Conservation (phyloP, 352 stramenopile genomes). For the Pythium oligandrum region DNA sequence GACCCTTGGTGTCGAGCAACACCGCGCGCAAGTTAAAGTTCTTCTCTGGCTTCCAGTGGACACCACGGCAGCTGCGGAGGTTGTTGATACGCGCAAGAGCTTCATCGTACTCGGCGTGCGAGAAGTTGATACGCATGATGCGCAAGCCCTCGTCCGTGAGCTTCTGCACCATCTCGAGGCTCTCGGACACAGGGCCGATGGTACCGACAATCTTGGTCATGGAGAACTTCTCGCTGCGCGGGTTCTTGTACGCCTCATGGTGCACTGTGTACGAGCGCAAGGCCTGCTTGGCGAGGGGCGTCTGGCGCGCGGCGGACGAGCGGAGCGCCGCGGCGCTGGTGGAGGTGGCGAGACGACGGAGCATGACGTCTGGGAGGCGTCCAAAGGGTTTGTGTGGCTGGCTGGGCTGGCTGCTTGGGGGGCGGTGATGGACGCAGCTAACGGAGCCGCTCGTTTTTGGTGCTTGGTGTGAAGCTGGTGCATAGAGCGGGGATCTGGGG, state of each 20-base stretch:
- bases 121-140: conserved; percentile 95
- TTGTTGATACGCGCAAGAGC: conserved; percentile 73
- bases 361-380: neutral
- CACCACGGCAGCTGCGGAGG: conserved; percentile 69
- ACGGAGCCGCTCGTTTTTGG: no score
- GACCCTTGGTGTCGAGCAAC: conserved; percentile 93
- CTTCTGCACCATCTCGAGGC: conserved; percentile 68
- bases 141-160: conserved; percentile 86
- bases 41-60: conserved; percentile 59
- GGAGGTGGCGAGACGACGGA: conserved; percentile 12
- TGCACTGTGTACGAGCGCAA: conserved; percentile 20
- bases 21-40: conserved; percentile 90
- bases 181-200: conserved; percentile 86
- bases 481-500: no score
- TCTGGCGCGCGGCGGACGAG: neutral
- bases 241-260: conserved; percentile 66
- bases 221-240: conserved; percentile 77
- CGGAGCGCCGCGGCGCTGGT: conserved; percentile 1
- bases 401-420: no score
- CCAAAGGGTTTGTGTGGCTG: no score
- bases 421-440: no score
- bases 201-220: conserved; percentile 94
- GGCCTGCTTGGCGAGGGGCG: neutral
- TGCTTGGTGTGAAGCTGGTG: no score
- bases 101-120: conserved; percentile 89